A percentile compares a stretch with the other conserved stretches of the same genome.
phyloP scores from a whole-genome alignment of 192 early-diverging fungal genomes.

The Backusella macrospora region DNA sequence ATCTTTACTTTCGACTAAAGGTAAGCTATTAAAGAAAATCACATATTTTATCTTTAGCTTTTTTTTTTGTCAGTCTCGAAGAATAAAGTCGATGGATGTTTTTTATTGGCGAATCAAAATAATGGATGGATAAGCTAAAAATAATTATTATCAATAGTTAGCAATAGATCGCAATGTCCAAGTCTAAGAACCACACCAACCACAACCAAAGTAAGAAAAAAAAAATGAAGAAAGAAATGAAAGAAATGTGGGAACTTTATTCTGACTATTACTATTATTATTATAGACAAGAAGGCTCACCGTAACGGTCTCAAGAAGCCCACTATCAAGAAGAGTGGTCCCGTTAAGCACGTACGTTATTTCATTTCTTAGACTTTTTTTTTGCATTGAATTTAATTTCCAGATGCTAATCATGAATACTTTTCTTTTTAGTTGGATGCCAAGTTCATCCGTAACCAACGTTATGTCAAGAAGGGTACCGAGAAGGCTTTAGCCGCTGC shows the following conservation, averaged over 20 bases:
- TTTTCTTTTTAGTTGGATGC: slow-evolving; percentile 57
- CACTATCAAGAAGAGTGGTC: slow-evolving; percentile 84
- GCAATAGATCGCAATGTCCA: slow-evolving; percentile 64
- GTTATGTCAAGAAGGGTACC: slow-evolving; percentile 86
- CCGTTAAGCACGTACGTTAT: slow-evolving; percentile 81
- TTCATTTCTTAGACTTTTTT: neutral
- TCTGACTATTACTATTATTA: neutral
- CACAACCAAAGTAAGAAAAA: slow-evolving; percentile 92
- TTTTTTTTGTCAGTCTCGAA: neutral
- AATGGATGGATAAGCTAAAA: neutral
- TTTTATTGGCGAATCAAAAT: neutral
- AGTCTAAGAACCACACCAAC: slow-evolving; percentile 99
- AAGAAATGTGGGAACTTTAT: neutral
- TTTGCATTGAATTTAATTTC: too few relatives aligned
- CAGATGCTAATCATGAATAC: too few relatives aligned
- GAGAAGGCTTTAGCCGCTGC: slow-evolving; percentile 51
- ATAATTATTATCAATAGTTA: neutral
- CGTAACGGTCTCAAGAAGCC: slow-evolving; percentile 99
- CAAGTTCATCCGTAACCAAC: slow-evolving; percentile 98
- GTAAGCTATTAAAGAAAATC: neutral
- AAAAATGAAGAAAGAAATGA: neutral
- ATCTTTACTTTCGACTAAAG: slow-evolving; percentile 16
- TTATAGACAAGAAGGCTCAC: slow-evolving; percentile 92
- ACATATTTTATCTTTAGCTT: neutral
- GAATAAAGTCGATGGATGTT: neutral